Evolutionary conservation across 768 basidiomycete genomes (phyloP).

Genomic region (Sporobolomyces pararoseus): DNA sequence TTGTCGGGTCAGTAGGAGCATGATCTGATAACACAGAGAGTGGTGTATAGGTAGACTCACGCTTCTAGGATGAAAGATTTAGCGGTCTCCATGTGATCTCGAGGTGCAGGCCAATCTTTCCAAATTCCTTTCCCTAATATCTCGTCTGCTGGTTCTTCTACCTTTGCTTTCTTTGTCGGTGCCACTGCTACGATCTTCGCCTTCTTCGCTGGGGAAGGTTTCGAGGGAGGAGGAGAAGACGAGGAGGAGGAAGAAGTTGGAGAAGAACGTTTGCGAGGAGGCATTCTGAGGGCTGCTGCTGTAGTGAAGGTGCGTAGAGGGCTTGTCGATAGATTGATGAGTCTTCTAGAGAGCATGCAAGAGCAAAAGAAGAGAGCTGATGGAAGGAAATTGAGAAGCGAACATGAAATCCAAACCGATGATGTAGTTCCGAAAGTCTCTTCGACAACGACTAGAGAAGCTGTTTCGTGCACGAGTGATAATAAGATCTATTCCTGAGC

Average conservation of each 20-base stretch:
- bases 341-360: slow-evolving; percentile 6
- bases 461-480: background rate
- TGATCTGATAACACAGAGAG: too few species aligned
- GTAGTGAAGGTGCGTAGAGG: background rate
- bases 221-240: slow-evolving; percentile 1
- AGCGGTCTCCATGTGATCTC: slow-evolving; percentile 46
- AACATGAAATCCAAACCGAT: background rate
- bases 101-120: slow-evolving; percentile 51
- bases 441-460: background rate
- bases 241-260: slow-evolving; percentile 8
- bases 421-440: background rate
- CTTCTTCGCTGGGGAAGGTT: slow-evolving; percentile 8
- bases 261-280: slow-evolving; percentile 11
- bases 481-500: background rate
- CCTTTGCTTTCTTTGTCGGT: background rate
- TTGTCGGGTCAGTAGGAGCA: too few species aligned
- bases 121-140: slow-evolving; percentile 14
- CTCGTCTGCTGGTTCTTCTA: background rate
- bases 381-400: background rate
- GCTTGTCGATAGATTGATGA: background rate
- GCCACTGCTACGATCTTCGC: background rate
- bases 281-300: background rate
- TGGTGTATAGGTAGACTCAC: slow-evolving; percentile 39
- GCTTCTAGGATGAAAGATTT: slow-evolving; percentile 49
- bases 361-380: background rate